Base-by-base conservation (phyloP, 495 filamentous ascomycete species). In the Talaromyces ruber region DNA sequence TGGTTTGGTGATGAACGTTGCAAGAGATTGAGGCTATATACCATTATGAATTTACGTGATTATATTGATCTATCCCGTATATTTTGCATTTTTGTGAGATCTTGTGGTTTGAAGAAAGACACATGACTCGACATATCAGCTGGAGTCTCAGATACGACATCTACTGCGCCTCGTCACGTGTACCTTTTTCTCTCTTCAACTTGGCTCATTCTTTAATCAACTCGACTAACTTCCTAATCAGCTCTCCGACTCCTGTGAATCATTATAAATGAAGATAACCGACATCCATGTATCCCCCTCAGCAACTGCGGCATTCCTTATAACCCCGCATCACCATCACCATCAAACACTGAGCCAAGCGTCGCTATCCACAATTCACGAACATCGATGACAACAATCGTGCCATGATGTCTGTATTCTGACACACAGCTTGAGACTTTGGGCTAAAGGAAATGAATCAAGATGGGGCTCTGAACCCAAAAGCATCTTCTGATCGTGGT, bases 1-100 rank as follows among this genome's bases (percentile, higher is more conserved):
- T 60, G 25, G 37, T 25, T 60, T 51, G 37, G 28, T 47, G 57
- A 47, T 26, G 24, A n/a, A 22, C 24, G 26, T 52, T 12, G 29
- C 57, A 59, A 18, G 39, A 60, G 59, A 30, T 51, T 28, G 43
- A 51, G 29, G 57, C 34, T 60, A 51, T 60, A 60, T 60, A 60
- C 59, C 59, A 60, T 47, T 60, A 60, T 32, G 43, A 60, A 45
- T 59, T 26, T 28, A 54, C 51, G 26, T 26, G 51, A 28, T 28
- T 28, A 14, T 28, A n/a, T 37, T 39, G 14, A 52, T 52, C 18
- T 21, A 25, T 52, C 14, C 18, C 47, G 11, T 52, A 22, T 24
- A 12, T 22, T 7, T 9, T 22, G 47, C 9, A 1, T 50, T 50
- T 21, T 50, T 51, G n/a, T 24, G 18, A 24, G 11, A 21, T 21